Evolutionary conservation across 2,329 filamentous ascomycete species (phyloP).

Genomic region (Lasiodiplodia sp.): DNA sequence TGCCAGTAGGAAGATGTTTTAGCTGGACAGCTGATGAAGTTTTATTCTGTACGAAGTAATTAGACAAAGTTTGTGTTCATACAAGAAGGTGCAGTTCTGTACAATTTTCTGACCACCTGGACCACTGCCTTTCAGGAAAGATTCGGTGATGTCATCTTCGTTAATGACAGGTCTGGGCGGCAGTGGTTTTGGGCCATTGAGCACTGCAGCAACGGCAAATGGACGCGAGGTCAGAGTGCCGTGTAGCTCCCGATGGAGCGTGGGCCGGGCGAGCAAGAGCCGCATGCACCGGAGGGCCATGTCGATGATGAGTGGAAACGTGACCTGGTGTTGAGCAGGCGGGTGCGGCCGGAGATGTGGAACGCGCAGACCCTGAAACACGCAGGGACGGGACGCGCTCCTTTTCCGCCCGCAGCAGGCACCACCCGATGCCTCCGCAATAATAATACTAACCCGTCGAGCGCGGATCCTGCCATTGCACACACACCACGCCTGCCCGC

Average conservation of each 20-base stretch:
- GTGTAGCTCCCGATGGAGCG: not conserved
- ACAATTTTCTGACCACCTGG: slow-evolving; percentile 93
- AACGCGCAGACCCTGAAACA: slow-evolving; percentile 23
- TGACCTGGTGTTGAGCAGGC: not conserved
- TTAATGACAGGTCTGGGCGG: slow-evolving; percentile 79
- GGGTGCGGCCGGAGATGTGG: not conserved
- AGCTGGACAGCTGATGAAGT: slow-evolving; percentile 94
- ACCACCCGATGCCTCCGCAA: slow-evolving; percentile 26
- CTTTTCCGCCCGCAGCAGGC: slow-evolving; percentile 22
- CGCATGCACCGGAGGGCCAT: slow-evolving; percentile 6
- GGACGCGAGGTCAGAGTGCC: slow-evolving; percentile 30
- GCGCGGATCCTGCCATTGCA: slow-evolving; percentile 6
- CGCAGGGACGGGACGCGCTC: slow-evolving; percentile 13
- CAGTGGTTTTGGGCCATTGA: slow-evolving; percentile 62
- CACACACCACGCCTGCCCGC: not conserved
- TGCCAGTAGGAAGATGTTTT: slow-evolving; percentile 85
- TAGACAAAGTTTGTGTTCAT: not conserved
- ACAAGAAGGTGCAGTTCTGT: slow-evolving; percentile 35
- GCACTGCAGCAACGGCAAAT: slow-evolving; percentile 35
- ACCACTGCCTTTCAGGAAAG: slow-evolving; percentile 88
- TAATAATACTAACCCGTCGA: slow-evolving; percentile 6
- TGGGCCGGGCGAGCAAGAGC: not conserved
- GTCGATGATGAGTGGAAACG: slow-evolving; percentile 1
- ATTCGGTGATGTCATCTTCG: slow-evolving; percentile 81
- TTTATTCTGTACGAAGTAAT: slow-evolving; percentile 72